Percentiles rank a stretch among this genome's conserved stretches.
Evolutionary conservation across 139 green algal species (phyloP).

Genomic region (Picochlorum sp.): DNA sequence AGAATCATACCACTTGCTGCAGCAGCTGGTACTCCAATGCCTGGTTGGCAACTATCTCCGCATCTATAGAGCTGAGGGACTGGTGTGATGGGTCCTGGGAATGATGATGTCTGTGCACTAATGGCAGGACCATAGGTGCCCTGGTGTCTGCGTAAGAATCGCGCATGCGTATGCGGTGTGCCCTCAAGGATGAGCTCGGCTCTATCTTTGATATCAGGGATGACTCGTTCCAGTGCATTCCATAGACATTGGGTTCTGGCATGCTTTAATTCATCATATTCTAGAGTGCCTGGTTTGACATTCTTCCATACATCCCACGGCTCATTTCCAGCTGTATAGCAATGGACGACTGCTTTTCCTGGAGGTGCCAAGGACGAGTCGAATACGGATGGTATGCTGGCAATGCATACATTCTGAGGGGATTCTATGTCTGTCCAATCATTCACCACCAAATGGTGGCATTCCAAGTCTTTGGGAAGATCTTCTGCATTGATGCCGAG

Average conservation of each 20-base stretch:
- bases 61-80: constrained; percentile 57
- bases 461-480: constrained; percentile 58
- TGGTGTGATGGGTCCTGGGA: constrained; percentile 65
- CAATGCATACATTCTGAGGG: constrained; percentile 61
- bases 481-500: constrained; percentile 69
- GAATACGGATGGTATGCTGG: constrained; percentile 51
- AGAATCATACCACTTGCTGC: constrained; percentile 68
- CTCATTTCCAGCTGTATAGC: constrained; percentile 72
- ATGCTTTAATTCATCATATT: constrained; percentile 88
- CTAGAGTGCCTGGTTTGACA: constrained; percentile 31
- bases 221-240: constrained; percentile 68
- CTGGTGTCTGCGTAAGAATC: constrained; percentile 68
- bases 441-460: constrained; percentile 79
- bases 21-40: constrained; percentile 85
- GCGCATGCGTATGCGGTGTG: constrained; percentile 82
- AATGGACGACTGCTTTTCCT: constrained; percentile 77
- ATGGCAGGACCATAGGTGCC: constrained; percentile 76
- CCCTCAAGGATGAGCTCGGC: constrained; percentile 61
- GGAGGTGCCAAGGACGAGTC: constrained; percentile 69
- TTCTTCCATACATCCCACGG: constrained; percentile 79
- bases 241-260: constrained; percentile 82
- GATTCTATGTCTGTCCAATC: constrained; percentile 45
- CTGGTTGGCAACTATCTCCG: constrained; percentile 75
- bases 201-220: constrained; percentile 65
- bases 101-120: constrained; percentile 27